These are phyloP conservation scores for Nannochloris sp. DNA, from an alignment of 139 green algal genomes.

Conservation along the genomic window DNA sequence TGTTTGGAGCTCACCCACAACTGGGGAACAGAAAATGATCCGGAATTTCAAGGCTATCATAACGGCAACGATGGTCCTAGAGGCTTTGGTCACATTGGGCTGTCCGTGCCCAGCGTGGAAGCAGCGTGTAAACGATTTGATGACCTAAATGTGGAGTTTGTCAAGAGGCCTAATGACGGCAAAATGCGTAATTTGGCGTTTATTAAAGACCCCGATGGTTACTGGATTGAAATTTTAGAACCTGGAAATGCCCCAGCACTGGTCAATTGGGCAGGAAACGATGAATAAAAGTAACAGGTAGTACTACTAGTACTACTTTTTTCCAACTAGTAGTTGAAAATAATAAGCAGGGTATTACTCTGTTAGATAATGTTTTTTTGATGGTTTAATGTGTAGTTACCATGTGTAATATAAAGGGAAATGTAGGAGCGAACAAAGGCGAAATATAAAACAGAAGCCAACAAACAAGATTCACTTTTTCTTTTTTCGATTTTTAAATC, in stretches of 20 bases:
- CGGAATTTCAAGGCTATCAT: slow-evolving; percentile 66
- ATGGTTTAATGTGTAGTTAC: not conserved
- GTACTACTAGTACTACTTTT: not conserved
- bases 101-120: slow-evolving; percentile 77
- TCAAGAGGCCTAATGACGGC: slow-evolving; percentile 83
- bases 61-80: slow-evolving; percentile 77
- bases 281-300: not conserved
- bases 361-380: not conserved
- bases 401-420: not conserved
- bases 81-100: slow-evolving; percentile 61
- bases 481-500: not conserved
- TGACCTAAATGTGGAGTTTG: slow-evolving; percentile 78
- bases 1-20: slow-evolving; percentile 85
- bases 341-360: not conserved
- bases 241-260: not conserved
- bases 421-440: not conserved
- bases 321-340: not conserved
- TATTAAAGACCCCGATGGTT: slow-evolving; percentile 65
- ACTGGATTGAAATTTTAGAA: slow-evolving; percentile 67
- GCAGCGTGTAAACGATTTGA: slow-evolving; percentile 69
- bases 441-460: slow-evolving; percentile 1
- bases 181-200: slow-evolving; percentile 77
- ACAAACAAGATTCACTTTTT: not conserved
- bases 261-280: slow-evolving; percentile 14
- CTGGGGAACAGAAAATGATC: slow-evolving; percentile 75